phyloP scores from a whole-genome alignment of 2,329 filamentous ascomycete genomes.

The Talaromyces marneffei region DNA sequence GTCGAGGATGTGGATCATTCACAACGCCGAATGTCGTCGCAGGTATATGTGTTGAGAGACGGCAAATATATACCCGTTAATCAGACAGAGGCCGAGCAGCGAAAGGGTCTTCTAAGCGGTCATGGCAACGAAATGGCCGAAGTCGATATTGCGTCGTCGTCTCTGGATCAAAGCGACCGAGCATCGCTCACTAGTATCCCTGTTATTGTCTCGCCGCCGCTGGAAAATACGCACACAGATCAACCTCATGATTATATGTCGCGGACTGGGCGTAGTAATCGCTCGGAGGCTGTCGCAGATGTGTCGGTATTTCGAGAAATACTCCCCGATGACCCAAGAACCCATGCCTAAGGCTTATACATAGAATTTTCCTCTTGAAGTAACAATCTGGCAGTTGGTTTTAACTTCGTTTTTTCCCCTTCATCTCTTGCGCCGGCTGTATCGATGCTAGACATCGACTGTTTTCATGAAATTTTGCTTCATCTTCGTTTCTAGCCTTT shows the following conservation, averaged over 20 bases:
- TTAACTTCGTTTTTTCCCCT: not conserved
- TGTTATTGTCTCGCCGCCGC: conserved; percentile 11
- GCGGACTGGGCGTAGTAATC: not conserved
- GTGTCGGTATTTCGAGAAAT: not conserved
- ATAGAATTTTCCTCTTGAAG: not conserved
- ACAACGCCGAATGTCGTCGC: conserved; percentile 8
- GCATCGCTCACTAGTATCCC: conserved; percentile 9
- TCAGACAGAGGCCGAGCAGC: conserved; percentile 4
- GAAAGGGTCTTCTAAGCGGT: not conserved
- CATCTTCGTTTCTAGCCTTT: conserved; percentile 4
- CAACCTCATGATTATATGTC: not conserved
- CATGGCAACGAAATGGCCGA: not conserved
- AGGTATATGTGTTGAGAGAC: conserved; percentile 11
- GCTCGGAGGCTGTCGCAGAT: not conserved
- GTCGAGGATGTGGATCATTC: conserved; percentile 15
- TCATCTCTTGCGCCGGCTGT: not conserved
- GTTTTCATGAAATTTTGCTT: conserved; percentile 10
- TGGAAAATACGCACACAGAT: conserved; percentile 3
- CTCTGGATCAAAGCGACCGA: not conserved
- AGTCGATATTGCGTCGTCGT: conserved; percentile 6
- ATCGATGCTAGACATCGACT: conserved; percentile 10
- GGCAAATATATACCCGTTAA: conserved; percentile 12
- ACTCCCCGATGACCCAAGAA: conserved; percentile 3
- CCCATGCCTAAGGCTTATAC: not conserved
- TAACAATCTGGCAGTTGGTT: not conserved